phyloP scores from a whole-genome alignment of 2,329 filamentous ascomycete species.

The Cercospora berteroae region DNA sequence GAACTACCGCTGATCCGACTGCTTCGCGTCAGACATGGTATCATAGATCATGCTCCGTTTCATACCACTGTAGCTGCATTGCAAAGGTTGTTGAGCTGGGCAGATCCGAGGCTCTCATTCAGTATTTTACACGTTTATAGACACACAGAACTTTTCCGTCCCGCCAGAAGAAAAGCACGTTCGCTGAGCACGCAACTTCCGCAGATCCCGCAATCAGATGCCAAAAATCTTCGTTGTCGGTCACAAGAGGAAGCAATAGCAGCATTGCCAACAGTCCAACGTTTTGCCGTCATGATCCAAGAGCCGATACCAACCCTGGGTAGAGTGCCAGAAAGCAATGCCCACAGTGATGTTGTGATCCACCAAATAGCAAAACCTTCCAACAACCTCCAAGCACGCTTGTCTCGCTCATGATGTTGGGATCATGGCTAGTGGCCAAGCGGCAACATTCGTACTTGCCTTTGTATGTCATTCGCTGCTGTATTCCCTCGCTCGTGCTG shows the following conservation, averaged over 20 bases:
- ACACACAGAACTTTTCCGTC: background rate
- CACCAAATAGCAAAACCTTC: slow-evolving; percentile 11
- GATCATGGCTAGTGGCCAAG: slow-evolving; percentile 23
- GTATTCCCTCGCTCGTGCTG: slow-evolving; percentile 5
- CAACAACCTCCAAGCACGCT: slow-evolving; percentile 11
- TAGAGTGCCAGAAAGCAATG: slow-evolving; percentile 9
- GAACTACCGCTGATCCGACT: background rate
- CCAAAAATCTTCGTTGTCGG: background rate
- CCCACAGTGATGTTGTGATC: slow-evolving; percentile 15
- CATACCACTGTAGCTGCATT: background rate
- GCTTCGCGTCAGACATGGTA: background rate
- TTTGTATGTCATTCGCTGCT: slow-evolving; percentile 10
- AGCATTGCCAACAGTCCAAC: background rate
- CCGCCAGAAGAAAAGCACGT: background rate
- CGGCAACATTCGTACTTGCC: slow-evolving; percentile 26
- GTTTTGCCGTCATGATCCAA: background rate
- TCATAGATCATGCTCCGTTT: background rate
- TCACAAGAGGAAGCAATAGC: background rate
- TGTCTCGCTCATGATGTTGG: slow-evolving; percentile 27
- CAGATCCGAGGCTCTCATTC: background rate
- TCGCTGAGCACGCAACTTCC: background rate
- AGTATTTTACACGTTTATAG: background rate
- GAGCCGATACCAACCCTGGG: background rate
- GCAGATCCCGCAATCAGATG: background rate
- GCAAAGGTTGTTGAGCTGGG: background rate